phyloP scores from a whole-genome alignment of 1,284 basidiomycete genomes.

The Ganoderma lingzhi region DNA sequence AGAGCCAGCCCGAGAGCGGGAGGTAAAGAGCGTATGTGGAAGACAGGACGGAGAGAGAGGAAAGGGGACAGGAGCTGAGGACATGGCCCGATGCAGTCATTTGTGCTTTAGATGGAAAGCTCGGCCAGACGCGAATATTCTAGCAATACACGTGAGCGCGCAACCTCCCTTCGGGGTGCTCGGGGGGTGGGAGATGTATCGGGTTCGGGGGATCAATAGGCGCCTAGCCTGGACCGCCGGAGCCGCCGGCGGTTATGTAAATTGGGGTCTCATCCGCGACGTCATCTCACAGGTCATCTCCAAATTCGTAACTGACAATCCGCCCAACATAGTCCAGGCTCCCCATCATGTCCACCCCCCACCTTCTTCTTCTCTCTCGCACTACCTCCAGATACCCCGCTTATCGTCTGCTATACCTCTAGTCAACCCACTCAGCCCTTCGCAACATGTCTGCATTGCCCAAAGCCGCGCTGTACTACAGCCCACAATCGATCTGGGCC shows the following conservation, averaged over 20 bases:
- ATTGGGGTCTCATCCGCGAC: conserved; percentile 16
- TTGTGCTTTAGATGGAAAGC: conserved; percentile 11
- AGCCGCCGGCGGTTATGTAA: neutral
- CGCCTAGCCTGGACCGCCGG: neutral
- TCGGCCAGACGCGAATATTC: conserved; percentile 29
- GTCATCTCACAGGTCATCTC: conserved; percentile 19
- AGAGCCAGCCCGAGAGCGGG: neutral
- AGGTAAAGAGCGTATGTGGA: neutral
- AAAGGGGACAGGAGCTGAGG: conserved; percentile 3
- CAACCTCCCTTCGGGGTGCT: conserved; percentile 2
- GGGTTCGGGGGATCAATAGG: neutral
- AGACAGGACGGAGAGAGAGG: neutral
- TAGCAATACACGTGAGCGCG: conserved; percentile 33
- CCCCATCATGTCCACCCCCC: conserved; percentile 22
- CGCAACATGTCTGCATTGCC: conserved; percentile 37
- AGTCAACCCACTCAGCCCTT: neutral
- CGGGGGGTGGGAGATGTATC: conserved; percentile 19
- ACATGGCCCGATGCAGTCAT: conserved; percentile 5
- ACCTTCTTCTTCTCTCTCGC: conserved; percentile 16
- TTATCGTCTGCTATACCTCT: neutral
- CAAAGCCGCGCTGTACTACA: conserved; percentile 53
- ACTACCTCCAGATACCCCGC: conserved; percentile 8
- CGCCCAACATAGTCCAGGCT: conserved; percentile 5
- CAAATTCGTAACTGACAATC: conserved; percentile 9
- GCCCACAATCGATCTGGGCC: conserved; percentile 65